Base-by-base conservation (phyloP, 1,139 yeast species). In the Suzukiozyma palmioleophila region DNA sequence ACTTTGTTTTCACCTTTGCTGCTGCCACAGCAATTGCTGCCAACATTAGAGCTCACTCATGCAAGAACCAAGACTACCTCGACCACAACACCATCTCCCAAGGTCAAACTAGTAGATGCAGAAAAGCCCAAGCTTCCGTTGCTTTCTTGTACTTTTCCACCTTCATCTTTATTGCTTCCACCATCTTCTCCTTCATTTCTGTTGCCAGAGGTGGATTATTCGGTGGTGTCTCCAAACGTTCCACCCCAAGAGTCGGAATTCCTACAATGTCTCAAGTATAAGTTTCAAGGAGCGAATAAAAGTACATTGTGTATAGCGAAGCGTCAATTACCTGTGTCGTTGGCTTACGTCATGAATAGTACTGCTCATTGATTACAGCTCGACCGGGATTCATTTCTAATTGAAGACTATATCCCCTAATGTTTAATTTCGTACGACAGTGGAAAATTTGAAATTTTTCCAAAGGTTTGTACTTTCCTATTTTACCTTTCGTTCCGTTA, bases 1-100 rank as follows among this genome's bases (percentile, higher is more conserved):
- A 89, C 77, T 69, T 82, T 58, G 85, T 90, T 51, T 90, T 92
- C 79, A 82, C 96, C 44, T 87, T 92, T 66, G 81, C 97, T 42
- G 97, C 87, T 51, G 97, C 92, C 51, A 80, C 95, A 43, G 96
- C 96, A 39, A 71, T 92, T 62, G 97, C 97, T 42, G 95, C 89
- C 48, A 94, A 82, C 54, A 81, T 85, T 61, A 79, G 88, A 64
- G 77, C 73, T 47, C 96, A 89, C 77, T 84, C 95, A 36, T 92
- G 98, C 75, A 43, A 68, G 52, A 85, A 88, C 79, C 51, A 71
- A 46, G 50, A 42, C 41, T 89, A 87, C 75, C 48, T 88, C 50
- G 71, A 79, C 52, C 34, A 51, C 52, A 88, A 90, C 75, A 67
- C 64, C 48, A 77, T 89, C 51, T 64, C 84, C 49, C 90, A 87